Evolutionary conservation across 768 basidiomycete species (phyloP).

Genomic region (Boletellus sp.): DNA sequence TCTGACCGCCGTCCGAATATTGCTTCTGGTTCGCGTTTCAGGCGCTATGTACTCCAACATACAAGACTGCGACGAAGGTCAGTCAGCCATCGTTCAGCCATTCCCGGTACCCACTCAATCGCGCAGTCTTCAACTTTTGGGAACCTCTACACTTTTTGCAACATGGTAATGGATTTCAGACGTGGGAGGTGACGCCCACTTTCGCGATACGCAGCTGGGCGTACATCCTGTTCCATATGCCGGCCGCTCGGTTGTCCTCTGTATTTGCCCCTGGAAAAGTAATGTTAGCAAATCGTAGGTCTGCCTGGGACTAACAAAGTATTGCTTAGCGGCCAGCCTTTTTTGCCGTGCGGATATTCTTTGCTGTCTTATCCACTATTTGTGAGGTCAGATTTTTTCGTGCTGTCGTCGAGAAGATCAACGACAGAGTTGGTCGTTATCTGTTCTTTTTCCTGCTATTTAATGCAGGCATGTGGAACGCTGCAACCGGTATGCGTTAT

Average conservation of each 20-base stretch:
- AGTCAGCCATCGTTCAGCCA: not conserved
- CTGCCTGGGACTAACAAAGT: constrained; percentile 12
- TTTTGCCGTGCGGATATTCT: constrained; percentile 79
- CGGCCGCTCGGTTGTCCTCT: constrained; percentile 58
- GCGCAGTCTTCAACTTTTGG: constrained; percentile 95
- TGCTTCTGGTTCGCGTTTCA: constrained; percentile 74
- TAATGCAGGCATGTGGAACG: constrained; percentile 94
- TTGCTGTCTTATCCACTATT: constrained; percentile 68
- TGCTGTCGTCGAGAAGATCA: constrained; percentile 74
- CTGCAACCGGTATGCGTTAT: constrained; percentile 60
- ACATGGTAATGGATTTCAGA: constrained; percentile 88
- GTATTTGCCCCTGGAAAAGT: constrained; percentile 73
- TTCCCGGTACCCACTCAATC: not conserved
- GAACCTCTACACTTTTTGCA: constrained; percentile 94
- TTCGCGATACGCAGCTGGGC: constrained; percentile 96
- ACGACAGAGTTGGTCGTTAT: constrained; percentile 91
- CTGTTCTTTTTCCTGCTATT: constrained; percentile 80
- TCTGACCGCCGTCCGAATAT: constrained; percentile 76
- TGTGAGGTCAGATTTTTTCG: constrained; percentile 85
- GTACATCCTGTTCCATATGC: constrained; percentile 80
- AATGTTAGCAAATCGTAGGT: constrained; percentile 12
- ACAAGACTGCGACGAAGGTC: constrained; percentile 96
- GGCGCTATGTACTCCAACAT: constrained; percentile 95
- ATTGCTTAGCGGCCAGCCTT: constrained; percentile 71
- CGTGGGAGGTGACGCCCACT: constrained; percentile 92